A percentile compares a stretch with the other conserved stretches of the same genome.
These are phyloP conservation scores for Candida khao-thaluensis DNA, from an alignment of 805 yeast genomes.

Conservation along the genomic window DNA sequence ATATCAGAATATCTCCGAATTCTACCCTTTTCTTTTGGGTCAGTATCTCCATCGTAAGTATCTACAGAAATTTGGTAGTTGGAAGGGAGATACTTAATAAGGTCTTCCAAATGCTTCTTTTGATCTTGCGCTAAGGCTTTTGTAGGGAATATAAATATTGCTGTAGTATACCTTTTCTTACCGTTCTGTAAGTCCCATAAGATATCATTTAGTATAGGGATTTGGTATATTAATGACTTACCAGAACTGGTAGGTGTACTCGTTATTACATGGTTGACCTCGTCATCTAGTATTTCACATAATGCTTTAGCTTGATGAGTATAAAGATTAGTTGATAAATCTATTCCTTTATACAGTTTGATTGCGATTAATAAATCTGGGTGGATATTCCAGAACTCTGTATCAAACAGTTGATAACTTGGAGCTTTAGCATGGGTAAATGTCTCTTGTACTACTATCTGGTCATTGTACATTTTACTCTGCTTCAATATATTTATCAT, in stretches of 20 bases:
- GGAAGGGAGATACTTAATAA: conserved; percentile 49
- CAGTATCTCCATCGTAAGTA: conserved; percentile 95
- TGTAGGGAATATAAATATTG: conserved; percentile 91
- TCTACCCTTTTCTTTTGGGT: conserved; percentile 46
- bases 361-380: conserved; percentile 52
- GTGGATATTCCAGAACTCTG: conserved; percentile 32
- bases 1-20: conserved; percentile 69
- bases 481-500: conserved; percentile 50
- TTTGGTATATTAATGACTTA: conserved; percentile 86
- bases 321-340: conserved; percentile 53
- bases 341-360: conserved; percentile 42
- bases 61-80: conserved; percentile 54
- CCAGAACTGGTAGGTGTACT: conserved; percentile 98
- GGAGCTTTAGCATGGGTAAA: conserved; percentile 49
- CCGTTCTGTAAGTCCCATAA: conserved; percentile 36
- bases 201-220: conserved; percentile 65
- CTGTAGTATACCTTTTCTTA: conserved; percentile 48
- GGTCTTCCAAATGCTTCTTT: conserved; percentile 67
- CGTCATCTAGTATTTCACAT: conserved; percentile 44
- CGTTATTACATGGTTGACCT: conserved; percentile 64
- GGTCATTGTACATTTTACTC: conserved; percentile 56
- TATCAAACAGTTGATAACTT: conserved; percentile 40
- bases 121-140: conserved; percentile 98
- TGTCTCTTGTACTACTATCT: conserved; percentile 55
- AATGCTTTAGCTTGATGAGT: conserved; percentile 83